These are phyloP conservation scores for Magnolia sinica DNA, from an alignment of 164 flowering plant genomes.

Conservation along the genomic window DNA sequence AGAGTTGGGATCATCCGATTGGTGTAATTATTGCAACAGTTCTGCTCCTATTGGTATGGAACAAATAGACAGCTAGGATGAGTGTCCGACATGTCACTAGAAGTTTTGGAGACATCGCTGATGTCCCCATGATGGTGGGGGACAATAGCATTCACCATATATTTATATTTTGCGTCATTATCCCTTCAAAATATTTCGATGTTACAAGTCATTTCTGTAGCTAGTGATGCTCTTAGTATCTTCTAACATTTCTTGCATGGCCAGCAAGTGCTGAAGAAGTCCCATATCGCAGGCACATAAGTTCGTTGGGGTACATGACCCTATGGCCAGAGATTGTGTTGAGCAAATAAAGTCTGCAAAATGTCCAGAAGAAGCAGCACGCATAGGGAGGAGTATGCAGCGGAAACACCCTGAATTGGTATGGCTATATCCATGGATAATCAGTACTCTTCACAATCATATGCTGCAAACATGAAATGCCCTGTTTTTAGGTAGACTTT, in stretches of 20 bases:
- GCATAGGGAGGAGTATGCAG: conserved; percentile 71
- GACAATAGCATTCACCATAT: no score
- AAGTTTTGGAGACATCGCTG: no score
- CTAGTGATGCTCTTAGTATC: background rate
- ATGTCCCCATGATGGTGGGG: no score
- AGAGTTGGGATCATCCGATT: no score
- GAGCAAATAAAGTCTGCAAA: conserved; percentile 61
- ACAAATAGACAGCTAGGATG: no score
- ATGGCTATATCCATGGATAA: conserved; percentile 12
- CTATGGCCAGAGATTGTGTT: conserved; percentile 49
- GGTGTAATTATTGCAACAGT: no score
- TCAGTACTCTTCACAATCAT: background rate
- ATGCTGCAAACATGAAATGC: background rate
- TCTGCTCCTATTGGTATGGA: no score
- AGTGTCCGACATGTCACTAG: no score
- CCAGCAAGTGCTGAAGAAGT: background rate
- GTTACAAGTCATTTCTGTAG: background rate
- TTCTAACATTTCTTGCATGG: background rate
- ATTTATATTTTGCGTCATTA: background rate
- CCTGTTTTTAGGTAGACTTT: no score
- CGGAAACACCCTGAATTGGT: conserved; percentile 73
- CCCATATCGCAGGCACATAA: conserved; percentile 67
- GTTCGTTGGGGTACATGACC: conserved; percentile 63
- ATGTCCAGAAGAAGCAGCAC: conserved; percentile 99
- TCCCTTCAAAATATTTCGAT: background rate